Percentiles rank a stretch among this genome's conserved stretches.
Evolutionary conservation across 305 asterid species (phyloP).

Genomic region (Fraxinus ornus): DNA sequence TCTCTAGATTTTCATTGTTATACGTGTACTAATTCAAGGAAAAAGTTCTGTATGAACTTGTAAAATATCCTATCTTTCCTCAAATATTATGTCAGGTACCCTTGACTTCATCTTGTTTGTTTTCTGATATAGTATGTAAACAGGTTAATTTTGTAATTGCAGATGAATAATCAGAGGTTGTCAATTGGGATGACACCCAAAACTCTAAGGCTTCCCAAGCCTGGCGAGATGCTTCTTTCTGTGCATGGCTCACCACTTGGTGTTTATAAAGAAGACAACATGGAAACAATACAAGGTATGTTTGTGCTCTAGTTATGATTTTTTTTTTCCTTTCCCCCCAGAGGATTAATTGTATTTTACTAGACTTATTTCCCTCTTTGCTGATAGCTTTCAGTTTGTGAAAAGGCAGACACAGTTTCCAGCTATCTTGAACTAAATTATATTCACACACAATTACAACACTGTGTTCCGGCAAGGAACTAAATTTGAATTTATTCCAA

Average conservation of each 20-base stretch:
- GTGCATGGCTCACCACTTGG: conserved; percentile 95
- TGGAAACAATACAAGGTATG: conserved; percentile 88
- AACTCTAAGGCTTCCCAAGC: conserved; percentile 72
- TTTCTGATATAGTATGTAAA: neutral
- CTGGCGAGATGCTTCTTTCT: conserved; percentile 86
- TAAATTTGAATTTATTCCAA: neutral
- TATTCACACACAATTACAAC: neutral
- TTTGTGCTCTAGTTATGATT: conserved; percentile 12
- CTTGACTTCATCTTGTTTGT: neutral
- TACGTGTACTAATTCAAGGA: neutral
- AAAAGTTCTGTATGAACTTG: neutral
- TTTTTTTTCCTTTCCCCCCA: too few species aligned
- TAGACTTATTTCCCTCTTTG: neutral
- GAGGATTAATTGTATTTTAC: neutral
- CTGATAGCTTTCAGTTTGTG: conserved; percentile 5
- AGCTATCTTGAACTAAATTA: neutral
- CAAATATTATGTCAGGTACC: neutral
- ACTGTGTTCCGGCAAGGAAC: neutral
- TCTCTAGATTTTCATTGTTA: neutral
- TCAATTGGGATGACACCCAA: conserved; percentile 82
- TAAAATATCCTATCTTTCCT: neutral
- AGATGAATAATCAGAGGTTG: conserved; percentile 56
- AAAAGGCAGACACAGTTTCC: neutral
- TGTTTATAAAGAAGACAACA: conserved; percentile 79
- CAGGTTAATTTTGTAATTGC: conserved; percentile 29